A percentile compares a stretch with the other conserved stretches of the same genome.
Evolutionary conservation across 768 basidiomycete species (phyloP).

Genomic region (Termitomyces eurrhizus): DNA sequence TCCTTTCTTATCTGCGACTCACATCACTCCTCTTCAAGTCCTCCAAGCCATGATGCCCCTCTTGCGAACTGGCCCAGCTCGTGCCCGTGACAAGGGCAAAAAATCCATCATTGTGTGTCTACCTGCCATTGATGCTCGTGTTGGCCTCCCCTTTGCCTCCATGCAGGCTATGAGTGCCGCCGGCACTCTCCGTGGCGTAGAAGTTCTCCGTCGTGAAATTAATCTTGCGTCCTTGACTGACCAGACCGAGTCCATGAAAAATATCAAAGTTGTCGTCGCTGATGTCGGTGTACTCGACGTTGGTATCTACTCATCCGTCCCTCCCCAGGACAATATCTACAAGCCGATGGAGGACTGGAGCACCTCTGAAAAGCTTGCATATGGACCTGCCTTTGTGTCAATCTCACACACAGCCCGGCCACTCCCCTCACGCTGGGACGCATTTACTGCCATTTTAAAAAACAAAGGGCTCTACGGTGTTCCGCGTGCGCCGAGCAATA

Average conservation of each 20-base stretch:
- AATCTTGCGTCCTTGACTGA: constrained; percentile 51
- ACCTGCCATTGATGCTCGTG: constrained; percentile 66
- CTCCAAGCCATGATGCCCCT: constrained; percentile 76
- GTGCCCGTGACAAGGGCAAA: constrained; percentile 45
- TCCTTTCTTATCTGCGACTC: constrained; percentile 69
- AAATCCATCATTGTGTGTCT: constrained; percentile 72
- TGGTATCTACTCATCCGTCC: constrained; percentile 19
- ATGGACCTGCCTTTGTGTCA: constrained; percentile 65
- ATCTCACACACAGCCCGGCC: constrained; percentile 30
- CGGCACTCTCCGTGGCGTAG: constrained; percentile 64
- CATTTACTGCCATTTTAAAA: constrained; percentile 30
- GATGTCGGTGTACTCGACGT: constrained; percentile 65
- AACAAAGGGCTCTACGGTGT: constrained; percentile 35
- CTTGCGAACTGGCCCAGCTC: constrained; percentile 62
- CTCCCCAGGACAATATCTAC: constrained; percentile 32
- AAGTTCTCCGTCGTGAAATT: constrained; percentile 74
- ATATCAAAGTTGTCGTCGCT: constrained; percentile 64
- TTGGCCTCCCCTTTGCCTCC: constrained; percentile 67
- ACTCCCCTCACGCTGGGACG: constrained; percentile 24
- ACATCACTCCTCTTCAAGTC: constrained; percentile 72
- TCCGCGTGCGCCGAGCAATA: constrained; percentile 51
- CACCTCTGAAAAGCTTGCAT: constrained; percentile 66
- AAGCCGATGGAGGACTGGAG: constrained; percentile 70
- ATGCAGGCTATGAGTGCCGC: constrained; percentile 76
- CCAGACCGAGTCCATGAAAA: constrained; percentile 54